Evolutionary conservation across 257 asterid species (phyloP).

Genomic region (Haberlea rhodopensis): DNA sequence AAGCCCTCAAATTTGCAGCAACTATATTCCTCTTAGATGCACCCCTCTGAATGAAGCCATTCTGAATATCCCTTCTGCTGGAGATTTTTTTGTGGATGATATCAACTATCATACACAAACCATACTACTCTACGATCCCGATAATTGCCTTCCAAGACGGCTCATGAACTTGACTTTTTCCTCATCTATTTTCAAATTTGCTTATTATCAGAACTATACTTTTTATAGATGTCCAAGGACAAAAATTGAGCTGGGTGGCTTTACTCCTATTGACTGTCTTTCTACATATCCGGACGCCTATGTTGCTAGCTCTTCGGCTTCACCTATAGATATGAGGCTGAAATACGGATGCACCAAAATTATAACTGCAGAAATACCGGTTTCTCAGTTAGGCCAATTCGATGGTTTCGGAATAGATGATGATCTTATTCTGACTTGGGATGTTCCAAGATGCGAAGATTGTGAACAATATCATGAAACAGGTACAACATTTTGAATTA

Average conservation of each 20-base stretch:
- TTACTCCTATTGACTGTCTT: slow-evolving; percentile 22
- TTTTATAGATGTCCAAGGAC: slow-evolving; percentile 18
- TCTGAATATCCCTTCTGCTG: slow-evolving; percentile 21
- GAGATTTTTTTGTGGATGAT: slow-evolving; percentile 16
- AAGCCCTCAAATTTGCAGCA: slow-evolving; percentile 8
- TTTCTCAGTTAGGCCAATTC: slow-evolving; percentile 7
- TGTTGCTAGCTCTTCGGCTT: background rate
- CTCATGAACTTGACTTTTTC: slow-evolving; percentile 19
- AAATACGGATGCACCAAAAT: background rate
- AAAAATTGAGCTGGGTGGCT: background rate
- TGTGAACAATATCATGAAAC: slow-evolving; percentile 8
- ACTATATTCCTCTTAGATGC: slow-evolving; percentile 12
- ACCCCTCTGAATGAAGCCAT: background rate
- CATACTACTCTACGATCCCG: slow-evolving; percentile 29
- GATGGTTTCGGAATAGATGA: background rate
- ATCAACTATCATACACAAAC: slow-evolving; percentile 18
- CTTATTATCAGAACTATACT: slow-evolving; percentile 23
- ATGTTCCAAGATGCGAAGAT: slow-evolving; percentile 17
- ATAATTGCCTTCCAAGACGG: slow-evolving; percentile 25
- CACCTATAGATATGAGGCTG: background rate
- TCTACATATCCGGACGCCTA: background rate
- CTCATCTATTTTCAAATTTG: slow-evolving; percentile 17
- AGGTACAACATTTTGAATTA: slow-evolving; percentile 12
- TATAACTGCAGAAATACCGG: background rate
- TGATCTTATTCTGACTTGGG: slow-evolving; percentile 20